Evolutionary conservation across 805 yeast species (phyloP), one percentile per base, ranked within the genome.

Genomic region (Torulaspora microellipsoides): DNA sequence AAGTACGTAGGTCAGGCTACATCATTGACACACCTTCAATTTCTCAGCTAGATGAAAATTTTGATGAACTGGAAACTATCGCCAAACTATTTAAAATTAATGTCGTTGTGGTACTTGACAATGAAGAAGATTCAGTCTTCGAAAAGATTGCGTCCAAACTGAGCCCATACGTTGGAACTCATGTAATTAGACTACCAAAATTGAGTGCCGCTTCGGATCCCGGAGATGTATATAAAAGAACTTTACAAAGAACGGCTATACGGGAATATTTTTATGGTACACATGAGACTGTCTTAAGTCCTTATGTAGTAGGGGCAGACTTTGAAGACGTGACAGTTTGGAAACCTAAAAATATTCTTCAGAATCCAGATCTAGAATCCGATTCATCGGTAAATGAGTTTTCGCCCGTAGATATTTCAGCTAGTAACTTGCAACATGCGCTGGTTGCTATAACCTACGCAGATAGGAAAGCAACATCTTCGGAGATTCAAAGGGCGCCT

Each of bases 211-310:
- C 82, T 27, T 84, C 84, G 8, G 86, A 85, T 27, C 72, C 77
- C 25, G 91, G 84, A 46, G 91, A 82, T 42, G 69, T 77, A 10
- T 88, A 71, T 59, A 69, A 73, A 30, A 73, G 98, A 56, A 77
- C 81, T 30, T 42, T 75, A 15, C 98, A 91, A 62, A 87, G 89
- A 55, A 73, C 78, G 33, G 70, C 83, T 4, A 88, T 91, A 42
- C 80, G 80, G 58, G 95, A 90, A 58, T 93, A 93, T 63, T 93
- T 93, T 56, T 88, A 93, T 59, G 99, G 99, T 2, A 76, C 76
- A 5, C 65, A 73, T 14, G 73, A 73, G 35, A 74, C 78, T 4
- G 77, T 81, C 4, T 71, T 93, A 41, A 83, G 95, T 14, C 98
- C 99, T 2, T 90, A 81, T 63, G 85, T 95, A 4, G 77, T 88